These are phyloP conservation scores for Cucurbita maxima DNA, from an alignment of 306 rosid species.

Conservation along the genomic window DNA sequence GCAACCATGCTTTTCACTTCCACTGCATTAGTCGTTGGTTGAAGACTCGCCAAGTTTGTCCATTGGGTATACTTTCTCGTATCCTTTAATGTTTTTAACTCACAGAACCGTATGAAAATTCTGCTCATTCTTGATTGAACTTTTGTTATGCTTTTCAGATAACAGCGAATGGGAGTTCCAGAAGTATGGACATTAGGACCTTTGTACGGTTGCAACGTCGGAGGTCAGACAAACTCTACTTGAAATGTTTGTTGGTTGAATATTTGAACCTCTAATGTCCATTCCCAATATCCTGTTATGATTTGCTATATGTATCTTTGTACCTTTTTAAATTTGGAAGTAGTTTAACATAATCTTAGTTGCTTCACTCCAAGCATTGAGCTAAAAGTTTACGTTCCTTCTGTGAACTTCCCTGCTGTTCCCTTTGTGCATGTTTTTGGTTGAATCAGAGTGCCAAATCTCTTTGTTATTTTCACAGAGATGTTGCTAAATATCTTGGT, in stretches of 20 bases:
- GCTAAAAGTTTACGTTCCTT: background rate
- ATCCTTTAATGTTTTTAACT: background rate
- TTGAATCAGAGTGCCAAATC: background rate
- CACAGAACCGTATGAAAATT: background rate
- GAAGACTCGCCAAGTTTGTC: constrained; percentile 90
- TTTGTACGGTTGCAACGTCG: background rate
- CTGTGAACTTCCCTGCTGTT: background rate
- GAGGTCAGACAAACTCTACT: background rate
- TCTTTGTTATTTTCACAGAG: background rate
- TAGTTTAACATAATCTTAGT: background rate
- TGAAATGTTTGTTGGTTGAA: background rate
- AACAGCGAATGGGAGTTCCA: constrained; percentile 97
- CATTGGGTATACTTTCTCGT: constrained; percentile 41
- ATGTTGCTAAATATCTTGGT: background rate
- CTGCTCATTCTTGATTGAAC: background rate
- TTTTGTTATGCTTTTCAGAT: constrained; percentile 26
- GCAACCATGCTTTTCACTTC: constrained; percentile 88
- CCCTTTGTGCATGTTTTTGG: background rate
- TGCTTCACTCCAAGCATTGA: background rate
- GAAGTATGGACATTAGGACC: constrained; percentile 78
- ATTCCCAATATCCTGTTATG: background rate
- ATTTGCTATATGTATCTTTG: background rate
- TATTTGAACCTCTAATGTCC: background rate
- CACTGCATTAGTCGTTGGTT: constrained; percentile 96
- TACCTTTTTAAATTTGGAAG: background rate